Percentiles rank a stretch among this genome's conserved stretches.
These are phyloP conservation scores for Yarrowia galli DNA, from an alignment of 1,139 yeast species.

Conservation along the genomic window DNA sequence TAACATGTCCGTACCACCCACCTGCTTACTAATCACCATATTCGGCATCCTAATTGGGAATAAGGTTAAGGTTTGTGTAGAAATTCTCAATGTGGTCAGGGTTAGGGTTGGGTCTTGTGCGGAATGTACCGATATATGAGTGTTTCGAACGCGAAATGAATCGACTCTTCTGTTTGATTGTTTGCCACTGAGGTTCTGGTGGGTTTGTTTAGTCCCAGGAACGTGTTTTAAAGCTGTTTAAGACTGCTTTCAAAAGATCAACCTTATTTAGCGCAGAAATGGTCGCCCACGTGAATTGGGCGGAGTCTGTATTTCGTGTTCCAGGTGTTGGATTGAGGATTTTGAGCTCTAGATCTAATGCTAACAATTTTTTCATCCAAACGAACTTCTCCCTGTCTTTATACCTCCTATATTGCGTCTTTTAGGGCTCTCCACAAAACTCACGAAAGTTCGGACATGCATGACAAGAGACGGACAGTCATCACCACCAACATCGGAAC, in stretches of 20 bases:
- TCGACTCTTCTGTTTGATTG: too few relatives aligned
- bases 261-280: slow-evolving; percentile 14
- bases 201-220: neutral
- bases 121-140: neutral
- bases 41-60: slow-evolving; percentile 22
- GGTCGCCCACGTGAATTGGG: neutral
- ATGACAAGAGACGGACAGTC: neutral
- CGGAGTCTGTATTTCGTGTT: neutral
- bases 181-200: neutral
- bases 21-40: neutral
- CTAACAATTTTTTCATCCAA: neutral
- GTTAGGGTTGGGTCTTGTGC: neutral
- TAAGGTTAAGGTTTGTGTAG: neutral
- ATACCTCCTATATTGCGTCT: neutral
- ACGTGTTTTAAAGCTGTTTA: neutral
- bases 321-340: too few relatives aligned
- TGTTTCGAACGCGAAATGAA: neutral
- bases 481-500: neutral
- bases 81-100: neutral
- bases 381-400: neutral
- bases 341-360: neutral
- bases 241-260: slow-evolving; percentile 15
- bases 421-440: neutral
- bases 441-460: neutral
- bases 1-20: neutral